Evolutionary conservation across 2,329 filamentous ascomycete species (phyloP), one percentile per base, ranked within the genome.

Genomic region (Diaporthe velutina): DNA sequence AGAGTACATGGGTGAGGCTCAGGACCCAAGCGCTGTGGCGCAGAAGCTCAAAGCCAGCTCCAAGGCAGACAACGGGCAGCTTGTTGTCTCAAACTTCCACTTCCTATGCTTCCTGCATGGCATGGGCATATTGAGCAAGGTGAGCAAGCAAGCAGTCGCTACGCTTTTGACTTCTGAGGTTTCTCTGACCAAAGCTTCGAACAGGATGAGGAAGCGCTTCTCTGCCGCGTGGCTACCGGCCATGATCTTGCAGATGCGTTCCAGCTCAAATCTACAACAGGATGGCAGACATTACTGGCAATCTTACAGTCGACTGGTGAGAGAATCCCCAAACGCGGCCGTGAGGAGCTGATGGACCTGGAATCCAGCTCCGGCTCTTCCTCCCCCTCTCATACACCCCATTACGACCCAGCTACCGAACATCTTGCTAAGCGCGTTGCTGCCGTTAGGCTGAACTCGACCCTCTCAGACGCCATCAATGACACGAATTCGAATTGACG

Each of bases 281-380:
- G 97, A 81, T 99, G 97, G 97, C 94, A 96, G 84, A 98, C 95
- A 75, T 89, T 99, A 82, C 90, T 96, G 85, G 93, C 94, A 84
- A 98, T 99, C 83, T 91, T 98, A 86, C 92, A 97, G 92, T 94
- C 95, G 91, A 95, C 95, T 90, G 95, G 96, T 98, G 96, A 98
- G 94, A 93, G 93, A 91, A 91, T 93, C 91, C 93, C 92, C 85
- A 97, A 97, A 90, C 94, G 91, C 82, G 84, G 82, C 82, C 86
- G 85, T 82, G 84, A 79, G 79, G 80, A 81, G 77, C 80, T 76
- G 78, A 78, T 79, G 75, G 73, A 66, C 71, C 25, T 73, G 42
- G 74, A 74, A 42, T 25, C 50, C 38, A 48, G 48, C 64, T 61
- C 70, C 71, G 70, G 70, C 77, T 66, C 73, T 67, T 76, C 60